A percentile compares a stretch with the other conserved stretches of the same genome.
phyloP scores from a whole-genome alignment of 2,329 filamentous ascomycete species.

The Cephalotrichum gorgonifer region DNA sequence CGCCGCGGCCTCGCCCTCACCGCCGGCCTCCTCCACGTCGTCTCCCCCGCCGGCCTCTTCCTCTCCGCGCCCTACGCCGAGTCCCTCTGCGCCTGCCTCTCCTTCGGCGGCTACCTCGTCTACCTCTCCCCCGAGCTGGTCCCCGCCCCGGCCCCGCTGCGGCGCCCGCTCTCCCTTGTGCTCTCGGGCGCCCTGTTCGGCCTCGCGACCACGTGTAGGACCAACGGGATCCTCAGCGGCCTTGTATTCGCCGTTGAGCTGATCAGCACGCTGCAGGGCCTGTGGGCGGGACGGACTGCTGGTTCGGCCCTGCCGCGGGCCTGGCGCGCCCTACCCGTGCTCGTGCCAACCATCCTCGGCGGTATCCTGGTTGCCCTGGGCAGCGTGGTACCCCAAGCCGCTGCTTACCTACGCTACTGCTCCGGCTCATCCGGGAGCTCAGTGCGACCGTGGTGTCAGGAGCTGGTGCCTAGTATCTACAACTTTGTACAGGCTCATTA shows the following conservation, averaged over 20 bases:
- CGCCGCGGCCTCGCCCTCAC: slow-evolving; percentile 51
- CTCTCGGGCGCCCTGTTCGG: slow-evolving; percentile 61
- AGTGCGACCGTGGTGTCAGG: slow-evolving; percentile 63
- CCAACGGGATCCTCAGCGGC: slow-evolving; percentile 80
- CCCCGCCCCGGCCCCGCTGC: slow-evolving; percentile 19
- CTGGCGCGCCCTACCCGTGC: slow-evolving; percentile 6
- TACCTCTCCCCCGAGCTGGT: slow-evolving; percentile 45
- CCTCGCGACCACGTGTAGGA: slow-evolving; percentile 62
- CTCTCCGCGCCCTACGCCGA: slow-evolving; percentile 81
- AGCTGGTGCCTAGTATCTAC: slow-evolving; percentile 75
- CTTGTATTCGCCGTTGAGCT: slow-evolving; percentile 55
- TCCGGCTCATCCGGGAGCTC: slow-evolving; percentile 13
- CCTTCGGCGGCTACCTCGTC: slow-evolving; percentile 61
- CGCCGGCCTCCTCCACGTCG: slow-evolving; percentile 63
- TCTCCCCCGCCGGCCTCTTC: slow-evolving; percentile 84
- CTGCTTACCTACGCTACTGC: slow-evolving; percentile 69
- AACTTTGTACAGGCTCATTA: slow-evolving; percentile 81
- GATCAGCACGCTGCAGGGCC: slow-evolving; percentile 23
- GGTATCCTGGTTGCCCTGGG: slow-evolving; percentile 60
- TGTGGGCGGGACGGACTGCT: slow-evolving; percentile 12
- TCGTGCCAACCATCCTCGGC: slow-evolving; percentile 51
- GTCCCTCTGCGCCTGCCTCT: slow-evolving; percentile 65
- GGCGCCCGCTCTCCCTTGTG: slow-evolving; percentile 30
- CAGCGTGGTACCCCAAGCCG: slow-evolving; percentile 58
- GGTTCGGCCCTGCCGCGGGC: slow-evolving; percentile 32